Conservation (phyloP, 108 stramenopile species). For the Skeletonema menzelii region DNA sequence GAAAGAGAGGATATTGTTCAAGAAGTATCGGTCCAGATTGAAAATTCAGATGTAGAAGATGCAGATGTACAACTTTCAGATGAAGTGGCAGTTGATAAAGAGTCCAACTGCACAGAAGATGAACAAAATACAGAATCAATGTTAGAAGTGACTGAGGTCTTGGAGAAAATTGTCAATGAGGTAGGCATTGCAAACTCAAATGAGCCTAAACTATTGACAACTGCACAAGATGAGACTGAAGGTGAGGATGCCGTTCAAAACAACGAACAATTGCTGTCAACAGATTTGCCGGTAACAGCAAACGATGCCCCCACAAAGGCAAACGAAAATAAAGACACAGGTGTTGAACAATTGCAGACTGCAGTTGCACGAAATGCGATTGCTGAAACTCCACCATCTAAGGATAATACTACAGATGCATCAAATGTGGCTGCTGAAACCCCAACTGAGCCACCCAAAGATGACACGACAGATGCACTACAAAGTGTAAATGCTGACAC, state of each 20-base stretch:
- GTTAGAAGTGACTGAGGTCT: background rate
- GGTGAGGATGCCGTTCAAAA: background rate
- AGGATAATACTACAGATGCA: too few relatives aligned
- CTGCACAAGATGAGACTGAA: background rate
- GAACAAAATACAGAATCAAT: background rate
- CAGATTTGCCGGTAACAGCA: background rate
- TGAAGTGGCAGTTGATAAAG: background rate
- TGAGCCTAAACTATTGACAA: background rate
- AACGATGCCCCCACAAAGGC: background rate
- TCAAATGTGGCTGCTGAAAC: too few relatives aligned
- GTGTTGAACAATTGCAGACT: background rate
- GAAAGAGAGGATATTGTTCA: background rate
- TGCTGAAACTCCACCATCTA: too few relatives aligned
- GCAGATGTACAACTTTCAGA: background rate
- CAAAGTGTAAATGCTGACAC: too few relatives aligned
- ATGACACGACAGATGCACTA: too few relatives aligned
- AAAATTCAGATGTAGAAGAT: background rate
- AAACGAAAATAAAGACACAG: background rate
- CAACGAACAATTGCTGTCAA: background rate
- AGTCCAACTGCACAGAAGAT: background rate
- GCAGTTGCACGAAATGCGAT: background rate
- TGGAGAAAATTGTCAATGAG: background rate
- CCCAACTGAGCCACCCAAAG: too few relatives aligned
- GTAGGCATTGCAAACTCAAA: background rate
- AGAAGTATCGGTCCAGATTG: background rate